phyloP scores from a whole-genome alignment of 2,329 filamentous ascomycete genomes.

The Penicillium sp. region DNA sequence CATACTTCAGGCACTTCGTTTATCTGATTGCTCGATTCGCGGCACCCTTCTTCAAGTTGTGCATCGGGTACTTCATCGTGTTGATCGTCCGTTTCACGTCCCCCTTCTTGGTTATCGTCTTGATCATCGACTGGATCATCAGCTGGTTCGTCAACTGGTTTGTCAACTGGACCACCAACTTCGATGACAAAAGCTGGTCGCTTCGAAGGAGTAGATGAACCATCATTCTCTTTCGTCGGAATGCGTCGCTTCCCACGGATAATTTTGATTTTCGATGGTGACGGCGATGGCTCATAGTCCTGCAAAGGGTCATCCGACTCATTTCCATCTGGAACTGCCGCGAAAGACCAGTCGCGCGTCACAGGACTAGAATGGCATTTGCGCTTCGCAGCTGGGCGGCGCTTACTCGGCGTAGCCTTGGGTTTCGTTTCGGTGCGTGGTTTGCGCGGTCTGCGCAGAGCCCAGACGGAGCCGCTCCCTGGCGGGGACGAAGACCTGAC shows the following conservation, averaged over 20 bases:
- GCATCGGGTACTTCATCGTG: background rate
- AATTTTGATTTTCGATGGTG: slow-evolving; percentile 22
- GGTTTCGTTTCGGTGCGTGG: slow-evolving; percentile 25
- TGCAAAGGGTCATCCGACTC: slow-evolving; percentile 47
- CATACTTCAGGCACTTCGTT: background rate
- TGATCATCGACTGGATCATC: background rate
- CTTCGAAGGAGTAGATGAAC: background rate
- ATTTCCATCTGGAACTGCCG: slow-evolving; percentile 31
- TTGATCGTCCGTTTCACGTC: background rate
- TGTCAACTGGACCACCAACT: background rate
- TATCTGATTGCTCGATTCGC: background rate
- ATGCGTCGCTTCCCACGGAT: slow-evolving; percentile 22
- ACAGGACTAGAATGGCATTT: slow-evolving; percentile 31
- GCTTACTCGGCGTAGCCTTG: slow-evolving; percentile 20
- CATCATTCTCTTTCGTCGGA: background rate
- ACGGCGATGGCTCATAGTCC: slow-evolving; percentile 34
- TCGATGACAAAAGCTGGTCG: background rate
- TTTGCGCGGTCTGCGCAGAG: slow-evolving; percentile 28
- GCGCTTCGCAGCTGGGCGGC: slow-evolving; percentile 19
- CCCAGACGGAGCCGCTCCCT: slow-evolving; percentile 40
- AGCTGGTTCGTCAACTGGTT: background rate
- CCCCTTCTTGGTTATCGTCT: background rate
- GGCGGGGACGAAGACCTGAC: slow-evolving; percentile 33
- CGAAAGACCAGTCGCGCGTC: slow-evolving; percentile 39
- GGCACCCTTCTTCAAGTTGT: background rate